A percentile compares a stretch with the other conserved stretches of the same genome.
These are phyloP conservation scores for Fraxinus americana DNA, from an alignment of 257 asterid species.

Conservation along the genomic window DNA sequence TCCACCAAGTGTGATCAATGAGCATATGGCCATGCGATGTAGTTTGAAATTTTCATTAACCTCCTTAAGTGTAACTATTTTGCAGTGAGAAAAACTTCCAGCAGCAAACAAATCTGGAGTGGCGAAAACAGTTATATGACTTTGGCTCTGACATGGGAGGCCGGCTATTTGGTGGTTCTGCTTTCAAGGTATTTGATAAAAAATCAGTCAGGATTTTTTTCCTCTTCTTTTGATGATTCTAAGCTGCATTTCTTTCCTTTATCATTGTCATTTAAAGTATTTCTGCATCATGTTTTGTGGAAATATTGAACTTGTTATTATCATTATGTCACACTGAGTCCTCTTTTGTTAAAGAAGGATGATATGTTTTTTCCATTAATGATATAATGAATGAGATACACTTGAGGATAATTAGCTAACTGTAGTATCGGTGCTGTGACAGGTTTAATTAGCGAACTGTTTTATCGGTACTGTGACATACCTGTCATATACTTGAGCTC, in stretches of 20 bases:
- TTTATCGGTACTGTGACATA: background rate
- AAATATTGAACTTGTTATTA: too few species aligned
- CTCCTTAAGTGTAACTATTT: background rate
- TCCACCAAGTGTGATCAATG: constrained; percentile 1
- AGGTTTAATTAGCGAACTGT: background rate
- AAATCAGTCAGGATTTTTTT: constrained; percentile 10
- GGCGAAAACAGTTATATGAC: constrained; percentile 26
- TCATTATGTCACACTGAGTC: background rate
- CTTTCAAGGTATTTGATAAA: constrained; percentile 36
- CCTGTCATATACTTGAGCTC: constrained; percentile 19
- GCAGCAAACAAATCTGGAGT: constrained; percentile 14
- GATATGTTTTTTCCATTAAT: background rate
- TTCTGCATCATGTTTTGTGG: too few species aligned
- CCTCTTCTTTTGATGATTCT: constrained; percentile 7
- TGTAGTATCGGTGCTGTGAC: background rate
- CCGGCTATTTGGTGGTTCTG: constrained; percentile 22
- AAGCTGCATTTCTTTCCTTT: background rate
- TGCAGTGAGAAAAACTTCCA: constrained; percentile 25
- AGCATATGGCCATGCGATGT: constrained; percentile 1
- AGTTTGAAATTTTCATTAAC: constrained; percentile 1
- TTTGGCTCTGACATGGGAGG: constrained; percentile 17
- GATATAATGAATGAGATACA: background rate
- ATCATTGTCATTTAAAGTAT: too few species aligned
- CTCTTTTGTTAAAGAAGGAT: background rate
- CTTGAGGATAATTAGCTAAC: background rate